Evolutionary conservation across 2,329 filamentous ascomycete genomes (phyloP), one percentile per base, ranked within the genome.

Genomic region (Ascochyta fabae): DNA sequence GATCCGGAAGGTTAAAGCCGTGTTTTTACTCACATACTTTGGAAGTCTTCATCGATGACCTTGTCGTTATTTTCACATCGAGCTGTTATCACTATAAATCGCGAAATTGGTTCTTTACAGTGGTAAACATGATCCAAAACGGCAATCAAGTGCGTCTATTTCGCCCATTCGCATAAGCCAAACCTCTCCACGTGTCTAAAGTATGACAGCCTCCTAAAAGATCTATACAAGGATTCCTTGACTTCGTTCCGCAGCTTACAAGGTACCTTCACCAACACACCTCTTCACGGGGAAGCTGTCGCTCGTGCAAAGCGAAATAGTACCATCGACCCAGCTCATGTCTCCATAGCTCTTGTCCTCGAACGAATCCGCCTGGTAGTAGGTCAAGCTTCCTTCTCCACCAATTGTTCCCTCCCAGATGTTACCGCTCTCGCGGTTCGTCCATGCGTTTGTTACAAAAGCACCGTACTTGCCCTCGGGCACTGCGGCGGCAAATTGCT

Each of bases 251-350:
- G 6, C 29, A 31, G 13, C 16, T 51, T 61, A 70, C 55, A 69
- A 58, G 3, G 54, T 65, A 6, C 76, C 77, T 9, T 68, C 61
- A 38, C 77, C 77, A 16, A 74, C 52, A 62, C 77, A 79, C 60
- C 61, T 77, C 13, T 67, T 67, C 26, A 79, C 36, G 5, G 77
- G 77, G 47, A 76, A 75, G 1, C 31, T 55, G 39, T 73, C 72
- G 50, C 72, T 71, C 34, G 65, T 70, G 66, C 77, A 79, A 2
- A 79, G 65, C 6, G 59, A 53, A 43, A 79, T 78, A 9, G 71
- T 64, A 12, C 77, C 77, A 63, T 77, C 70, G 9, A 79, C 77
- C 77, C 77, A 79, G 23, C 56, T 54, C 56, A 79, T 53, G 31
- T 64, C 58, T 15, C 62, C 69, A 46, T 69, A 77, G 12, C 35